Evolutionary conservation across 139 green algal genomes (phyloP).

Genomic region (Nannochloris sp.): DNA sequence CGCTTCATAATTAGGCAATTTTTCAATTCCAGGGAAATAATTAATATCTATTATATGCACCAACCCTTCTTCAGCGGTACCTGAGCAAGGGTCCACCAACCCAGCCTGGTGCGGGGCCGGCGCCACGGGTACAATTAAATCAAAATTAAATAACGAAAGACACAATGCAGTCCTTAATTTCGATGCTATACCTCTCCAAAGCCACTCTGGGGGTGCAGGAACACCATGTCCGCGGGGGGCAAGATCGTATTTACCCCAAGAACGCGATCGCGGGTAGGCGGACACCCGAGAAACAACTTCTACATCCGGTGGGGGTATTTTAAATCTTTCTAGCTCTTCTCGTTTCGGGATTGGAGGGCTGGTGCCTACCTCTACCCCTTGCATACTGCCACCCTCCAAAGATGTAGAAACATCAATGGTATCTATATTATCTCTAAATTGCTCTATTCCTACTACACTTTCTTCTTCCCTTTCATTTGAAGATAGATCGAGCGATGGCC

Average conservation of each 20-base stretch:
- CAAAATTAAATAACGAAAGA: slow-evolving; percentile 84
- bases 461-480: not conserved
- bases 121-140: slow-evolving; percentile 61
- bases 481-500: slow-evolving; percentile 1
- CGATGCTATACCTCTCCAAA: slow-evolving; percentile 49
- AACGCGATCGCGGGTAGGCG: slow-evolving; percentile 13
- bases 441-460: not conserved
- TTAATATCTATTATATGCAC: slow-evolving; percentile 53
- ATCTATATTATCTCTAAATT: too few relatives aligned
- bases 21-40: slow-evolving; percentile 54
- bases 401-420: too few relatives aligned
- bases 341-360: not conserved
- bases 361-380: not conserved
- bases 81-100: not conserved
- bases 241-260: slow-evolving; percentile 29
- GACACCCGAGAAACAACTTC: slow-evolving; percentile 13
- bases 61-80: slow-evolving; percentile 3
- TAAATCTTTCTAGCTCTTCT: not conserved
- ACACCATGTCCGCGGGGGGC: slow-evolving; percentile 25
- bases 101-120: not conserved
- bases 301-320: not conserved
- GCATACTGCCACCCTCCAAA: too few relatives aligned
- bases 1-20: slow-evolving; percentile 42
- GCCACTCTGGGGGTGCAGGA: slow-evolving; percentile 55
- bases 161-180: slow-evolving; percentile 44